Percentiles rank a stretch among this genome's conserved stretches.
These are phyloP conservation scores for Seminavis robusta DNA, from an alignment of 108 stramenopile genomes.

Conservation along the genomic window DNA sequence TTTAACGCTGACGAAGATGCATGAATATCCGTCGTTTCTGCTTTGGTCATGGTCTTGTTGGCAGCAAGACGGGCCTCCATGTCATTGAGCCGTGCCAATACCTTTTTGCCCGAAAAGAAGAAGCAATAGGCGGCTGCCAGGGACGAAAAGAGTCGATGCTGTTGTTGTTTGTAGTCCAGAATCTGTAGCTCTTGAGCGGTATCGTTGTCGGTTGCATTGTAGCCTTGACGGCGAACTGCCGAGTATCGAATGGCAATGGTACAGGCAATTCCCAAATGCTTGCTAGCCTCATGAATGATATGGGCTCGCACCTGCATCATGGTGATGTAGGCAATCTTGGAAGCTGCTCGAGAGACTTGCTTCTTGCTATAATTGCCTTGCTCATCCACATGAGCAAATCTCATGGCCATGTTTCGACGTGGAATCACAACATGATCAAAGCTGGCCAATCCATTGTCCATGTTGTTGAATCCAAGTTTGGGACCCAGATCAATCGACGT, in stretches of 20 bases:
- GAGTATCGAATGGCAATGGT: slow-evolving; percentile 91
- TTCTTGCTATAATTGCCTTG: slow-evolving; percentile 63
- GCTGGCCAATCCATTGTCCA: slow-evolving; percentile 94
- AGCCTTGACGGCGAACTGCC: slow-evolving; percentile 93
- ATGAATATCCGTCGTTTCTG: slow-evolving; percentile 81
- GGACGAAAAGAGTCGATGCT: slow-evolving; percentile 89
- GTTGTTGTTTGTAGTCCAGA: slow-evolving; percentile 93
- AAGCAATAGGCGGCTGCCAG: slow-evolving; percentile 89
- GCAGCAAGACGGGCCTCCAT: slow-evolving; percentile 68
- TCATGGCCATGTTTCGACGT: slow-evolving; percentile 92
- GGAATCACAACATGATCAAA: slow-evolving; percentile 87
- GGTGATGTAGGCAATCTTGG: slow-evolving; percentile 89
- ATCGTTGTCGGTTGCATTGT: slow-evolving; percentile 32
- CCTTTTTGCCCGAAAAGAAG: slow-evolving; percentile 81
- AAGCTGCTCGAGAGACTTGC: slow-evolving; percentile 60
- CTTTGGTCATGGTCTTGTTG: slow-evolving; percentile 50
- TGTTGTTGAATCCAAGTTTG: slow-evolving; percentile 93
- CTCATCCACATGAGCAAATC: slow-evolving; percentile 77
- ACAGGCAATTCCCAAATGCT: slow-evolving; percentile 76
- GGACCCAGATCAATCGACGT: slow-evolving; percentile 93
- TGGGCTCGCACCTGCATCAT: slow-evolving; percentile 96
- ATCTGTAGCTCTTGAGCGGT: slow-evolving; percentile 69
- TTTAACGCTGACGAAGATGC: slow-evolving; percentile 89
- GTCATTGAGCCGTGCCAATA: slow-evolving; percentile 54
- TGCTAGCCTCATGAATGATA: slow-evolving; percentile 69